Percentiles rank a stretch among this genome's conserved stretches.
phyloP scores from a whole-genome alignment of 108 stramenopile species.

The Nitzschia inconspicua region DNA sequence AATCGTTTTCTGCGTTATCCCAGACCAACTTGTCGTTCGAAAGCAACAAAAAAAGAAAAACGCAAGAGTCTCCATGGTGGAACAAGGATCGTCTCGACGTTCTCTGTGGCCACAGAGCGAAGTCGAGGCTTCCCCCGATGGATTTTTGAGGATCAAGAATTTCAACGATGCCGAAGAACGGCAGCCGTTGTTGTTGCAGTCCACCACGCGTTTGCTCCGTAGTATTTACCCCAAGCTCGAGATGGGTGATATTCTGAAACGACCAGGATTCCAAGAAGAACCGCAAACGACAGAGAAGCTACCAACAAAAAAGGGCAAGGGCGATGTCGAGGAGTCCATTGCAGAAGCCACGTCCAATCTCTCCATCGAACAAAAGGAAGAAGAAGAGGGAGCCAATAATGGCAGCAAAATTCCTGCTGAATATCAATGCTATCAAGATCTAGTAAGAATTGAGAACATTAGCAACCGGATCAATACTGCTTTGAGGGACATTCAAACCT shows the following conservation, averaged over 20 bases:
- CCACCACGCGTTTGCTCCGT: not conserved
- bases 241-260: not conserved
- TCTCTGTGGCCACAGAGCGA: conserved; percentile 20
- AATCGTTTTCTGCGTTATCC: no score
- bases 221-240: not conserved
- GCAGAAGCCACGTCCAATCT: not conserved
- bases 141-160: conserved; percentile 4
- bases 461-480: not conserved
- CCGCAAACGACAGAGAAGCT: not conserved
- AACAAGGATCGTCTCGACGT: no score
- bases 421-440: conserved; percentile 2
- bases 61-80: no score
- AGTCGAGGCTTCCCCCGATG: conserved; percentile 13
- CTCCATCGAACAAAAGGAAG: not conserved
- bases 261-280: not conserved
- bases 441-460: conserved; percentile 1
- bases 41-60: no score
- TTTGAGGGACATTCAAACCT: conserved; percentile 9
- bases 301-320: not conserved
- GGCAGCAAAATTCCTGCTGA: not conserved
- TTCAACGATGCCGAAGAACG: not conserved
- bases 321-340: not conserved
- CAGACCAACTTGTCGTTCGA: no score
- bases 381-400: not conserved
- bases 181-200: conserved; percentile 3